These are phyloP conservation scores for Colletotrichum plurivorum DNA, from an alignment of 2,329 filamentous ascomycete species.

Conservation along the genomic window DNA sequence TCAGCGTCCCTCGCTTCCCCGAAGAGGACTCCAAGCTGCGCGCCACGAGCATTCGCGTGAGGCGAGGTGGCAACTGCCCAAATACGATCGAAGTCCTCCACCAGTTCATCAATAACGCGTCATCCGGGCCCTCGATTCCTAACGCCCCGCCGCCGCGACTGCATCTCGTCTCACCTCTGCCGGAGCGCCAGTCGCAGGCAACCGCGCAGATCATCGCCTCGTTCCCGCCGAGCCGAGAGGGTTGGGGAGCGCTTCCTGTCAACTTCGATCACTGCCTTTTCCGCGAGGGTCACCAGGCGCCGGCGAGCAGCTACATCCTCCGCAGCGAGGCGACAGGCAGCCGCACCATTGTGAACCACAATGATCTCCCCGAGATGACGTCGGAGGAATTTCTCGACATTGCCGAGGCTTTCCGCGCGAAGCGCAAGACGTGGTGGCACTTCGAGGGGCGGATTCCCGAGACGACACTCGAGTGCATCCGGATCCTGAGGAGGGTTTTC, in stretches of 20 bases:
- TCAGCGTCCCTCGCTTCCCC: constrained; percentile 77
- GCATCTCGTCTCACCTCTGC: constrained; percentile 68
- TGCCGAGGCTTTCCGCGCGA: constrained; percentile 53
- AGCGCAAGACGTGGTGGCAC: constrained; percentile 73
- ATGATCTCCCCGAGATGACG: constrained; percentile 78
- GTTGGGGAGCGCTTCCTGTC: constrained; percentile 51
- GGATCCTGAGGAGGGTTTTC: constrained; percentile 59
- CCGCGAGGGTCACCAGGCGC: constrained; percentile 65
- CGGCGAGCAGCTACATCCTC: constrained; percentile 79
- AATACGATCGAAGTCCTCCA: constrained; percentile 80
- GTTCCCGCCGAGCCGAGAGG: constrained; percentile 55
- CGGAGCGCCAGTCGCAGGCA: constrained; percentile 64
- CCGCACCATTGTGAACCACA: constrained; percentile 80
- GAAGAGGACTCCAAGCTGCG: constrained; percentile 81
- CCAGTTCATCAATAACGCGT: constrained; percentile 64
- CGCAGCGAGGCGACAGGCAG: constrained; percentile 71
- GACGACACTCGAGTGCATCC: constrained; percentile 72
- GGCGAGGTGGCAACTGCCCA: constrained; percentile 80
- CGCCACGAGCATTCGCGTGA: constrained; percentile 69
- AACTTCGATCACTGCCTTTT: constrained; percentile 72
- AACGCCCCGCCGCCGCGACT: constrained; percentile 44
- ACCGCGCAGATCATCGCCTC: constrained; percentile 67
- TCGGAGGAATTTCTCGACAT: constrained; percentile 69
- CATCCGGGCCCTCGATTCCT: constrained; percentile 11
- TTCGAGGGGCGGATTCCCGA: constrained; percentile 76